phyloP scores from a whole-genome alignment of 495 filamentous ascomycete species.

The Penicillium coffeae region DNA sequence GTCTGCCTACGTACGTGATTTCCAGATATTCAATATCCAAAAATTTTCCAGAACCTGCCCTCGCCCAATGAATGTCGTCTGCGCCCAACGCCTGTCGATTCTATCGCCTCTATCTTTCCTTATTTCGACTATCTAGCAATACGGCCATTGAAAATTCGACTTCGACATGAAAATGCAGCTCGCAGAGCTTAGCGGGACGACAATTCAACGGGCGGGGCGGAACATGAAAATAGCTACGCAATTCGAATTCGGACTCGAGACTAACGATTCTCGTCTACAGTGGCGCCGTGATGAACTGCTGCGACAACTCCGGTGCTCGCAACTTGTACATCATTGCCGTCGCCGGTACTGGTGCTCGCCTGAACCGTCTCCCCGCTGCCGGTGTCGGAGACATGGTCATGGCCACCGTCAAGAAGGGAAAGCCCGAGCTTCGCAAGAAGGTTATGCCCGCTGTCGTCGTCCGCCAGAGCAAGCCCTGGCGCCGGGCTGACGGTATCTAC shows the following conservation, averaged over 20 bases:
- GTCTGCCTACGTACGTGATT: constrained; percentile 91
- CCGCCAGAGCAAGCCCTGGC: constrained; percentile 98
- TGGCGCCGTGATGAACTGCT: constrained; percentile 95
- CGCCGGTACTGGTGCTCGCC: constrained; percentile 96
- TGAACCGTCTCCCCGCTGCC: constrained; percentile 95
- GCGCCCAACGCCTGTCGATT: constrained; percentile 7
- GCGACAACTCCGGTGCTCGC: constrained; percentile 96
- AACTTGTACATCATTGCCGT: constrained; percentile 99
- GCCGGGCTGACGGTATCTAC: constrained; percentile 93
- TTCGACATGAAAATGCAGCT: background rate
- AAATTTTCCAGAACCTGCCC: constrained; percentile 15
- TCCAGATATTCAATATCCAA: constrained; percentile 2
- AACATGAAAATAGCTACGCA: constrained; percentile 5
- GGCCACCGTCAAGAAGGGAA: constrained; percentile 99
- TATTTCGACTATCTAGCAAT: background rate
- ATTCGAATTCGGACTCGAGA: constrained; percentile 3
- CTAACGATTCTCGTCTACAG: constrained; percentile 45
- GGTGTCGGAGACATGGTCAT: constrained; percentile 99
- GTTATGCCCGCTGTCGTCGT: constrained; percentile 99
- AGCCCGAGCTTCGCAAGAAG: constrained; percentile 99
- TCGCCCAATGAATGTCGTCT: constrained; percentile 18
- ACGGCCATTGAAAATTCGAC: background rate
- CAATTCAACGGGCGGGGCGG: constrained; percentile 10
- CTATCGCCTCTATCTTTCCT: background rate
- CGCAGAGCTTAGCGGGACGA: constrained; percentile 7